These are phyloP conservation scores for Exserohilum turcica DNA, from an alignment of 2,329 filamentous ascomycete species.

Conservation along the genomic window DNA sequence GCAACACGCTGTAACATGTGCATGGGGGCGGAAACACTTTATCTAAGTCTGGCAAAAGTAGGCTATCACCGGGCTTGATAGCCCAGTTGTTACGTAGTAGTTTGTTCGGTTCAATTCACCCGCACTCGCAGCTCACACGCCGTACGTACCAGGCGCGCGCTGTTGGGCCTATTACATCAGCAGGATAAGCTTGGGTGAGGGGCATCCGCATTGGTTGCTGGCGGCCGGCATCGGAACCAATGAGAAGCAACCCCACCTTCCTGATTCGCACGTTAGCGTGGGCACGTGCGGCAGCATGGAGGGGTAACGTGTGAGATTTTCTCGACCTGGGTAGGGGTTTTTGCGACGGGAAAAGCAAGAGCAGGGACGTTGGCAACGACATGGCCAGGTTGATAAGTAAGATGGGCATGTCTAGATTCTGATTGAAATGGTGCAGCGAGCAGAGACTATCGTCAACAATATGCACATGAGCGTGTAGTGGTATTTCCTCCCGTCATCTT, in stretches of 20 bases:
- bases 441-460: not conserved
- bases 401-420: not conserved
- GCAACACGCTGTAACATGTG: not conserved
- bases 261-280: not conserved
- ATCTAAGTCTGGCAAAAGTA: constrained; percentile 27
- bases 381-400: not conserved
- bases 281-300: constrained; percentile 4
- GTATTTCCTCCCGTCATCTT: not conserved
- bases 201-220: not conserved
- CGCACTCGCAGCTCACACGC: too few species aligned
- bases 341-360: constrained; percentile 5
- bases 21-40: too few species aligned
- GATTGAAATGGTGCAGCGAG: not conserved
- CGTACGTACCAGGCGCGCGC: not conserved
- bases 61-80: constrained; percentile 31
- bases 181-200: not conserved
- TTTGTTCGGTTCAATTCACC: too few species aligned
- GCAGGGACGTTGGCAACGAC: not conserved
- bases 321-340: not conserved
- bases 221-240: not conserved
- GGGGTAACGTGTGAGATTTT: constrained; percentile 17
- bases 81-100: constrained; percentile 20
- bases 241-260: not conserved
- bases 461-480: not conserved
- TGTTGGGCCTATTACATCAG: not conserved